Evolutionary conservation across 2,329 filamentous ascomycete genomes (phyloP).

Genomic region (Claviceps paspali): DNA sequence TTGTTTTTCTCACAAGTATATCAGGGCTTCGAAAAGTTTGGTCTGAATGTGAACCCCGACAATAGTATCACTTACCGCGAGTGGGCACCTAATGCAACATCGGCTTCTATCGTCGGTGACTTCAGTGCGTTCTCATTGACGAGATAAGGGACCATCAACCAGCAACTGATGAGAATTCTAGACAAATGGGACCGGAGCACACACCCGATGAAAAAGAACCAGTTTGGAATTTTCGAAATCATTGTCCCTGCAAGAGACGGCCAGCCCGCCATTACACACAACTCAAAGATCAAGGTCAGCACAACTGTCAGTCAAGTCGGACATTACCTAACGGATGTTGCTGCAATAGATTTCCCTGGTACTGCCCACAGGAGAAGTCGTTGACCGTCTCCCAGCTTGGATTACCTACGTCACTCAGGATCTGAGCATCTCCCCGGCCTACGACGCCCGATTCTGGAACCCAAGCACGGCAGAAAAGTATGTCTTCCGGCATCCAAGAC

Average conservation of each 20-base stretch:
- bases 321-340: background rate
- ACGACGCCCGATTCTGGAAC: constrained; percentile 96
- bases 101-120: constrained; percentile 80
- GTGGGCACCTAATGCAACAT: constrained; percentile 83
- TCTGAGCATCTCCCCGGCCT: constrained; percentile 72
- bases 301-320: background rate
- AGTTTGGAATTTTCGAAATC: constrained; percentile 79
- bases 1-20: background rate
- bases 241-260: constrained; percentile 58
- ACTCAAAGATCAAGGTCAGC: constrained; percentile 85
- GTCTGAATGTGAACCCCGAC: constrained; percentile 66
- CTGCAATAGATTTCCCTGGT: constrained; percentile 60
- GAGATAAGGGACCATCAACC: background rate
- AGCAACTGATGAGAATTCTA: constrained; percentile 23
- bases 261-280: constrained; percentile 68
- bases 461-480: constrained; percentile 65
- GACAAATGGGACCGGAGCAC: constrained; percentile 76
- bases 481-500: constrained; percentile 67
- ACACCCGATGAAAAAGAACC: constrained; percentile 75
- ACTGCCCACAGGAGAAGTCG: constrained; percentile 60
- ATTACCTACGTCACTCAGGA: constrained; percentile 97
- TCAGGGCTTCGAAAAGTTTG: constrained; percentile 77
- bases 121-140: constrained; percentile 59
- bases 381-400: constrained; percentile 88
- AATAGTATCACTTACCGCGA: constrained; percentile 85